These are phyloP conservation scores for Carex pumila DNA, from an alignment of 176 grass and related monocot genomes.

Conservation along the genomic window DNA sequence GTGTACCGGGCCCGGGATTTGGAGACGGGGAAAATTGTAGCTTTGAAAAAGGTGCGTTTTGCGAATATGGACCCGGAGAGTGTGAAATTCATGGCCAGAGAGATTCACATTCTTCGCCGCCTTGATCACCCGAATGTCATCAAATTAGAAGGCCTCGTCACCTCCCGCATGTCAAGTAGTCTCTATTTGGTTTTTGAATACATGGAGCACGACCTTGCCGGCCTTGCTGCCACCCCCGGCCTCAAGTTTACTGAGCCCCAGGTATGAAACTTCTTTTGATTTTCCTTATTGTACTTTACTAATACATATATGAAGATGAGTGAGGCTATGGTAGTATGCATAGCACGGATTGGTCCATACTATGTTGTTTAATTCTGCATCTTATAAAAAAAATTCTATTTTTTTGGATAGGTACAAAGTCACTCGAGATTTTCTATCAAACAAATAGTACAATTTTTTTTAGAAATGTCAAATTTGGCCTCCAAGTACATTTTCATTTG, in stretches of 20 bases:
- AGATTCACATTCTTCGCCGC: constrained; percentile 92
- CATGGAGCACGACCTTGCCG: constrained; percentile 94
- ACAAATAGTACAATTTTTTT: too few relatives aligned
- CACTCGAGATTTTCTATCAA: too few relatives aligned
- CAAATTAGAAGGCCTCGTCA: constrained; percentile 94
- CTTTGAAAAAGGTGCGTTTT: constrained; percentile 96
- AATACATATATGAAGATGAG: too few relatives aligned
- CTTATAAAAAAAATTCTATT: too few relatives aligned
- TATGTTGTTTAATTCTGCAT: too few relatives aligned
- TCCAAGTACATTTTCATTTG: too few relatives aligned
- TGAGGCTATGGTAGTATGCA: too few relatives aligned
- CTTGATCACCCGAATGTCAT: constrained; percentile 92
- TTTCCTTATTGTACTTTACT: too few relatives aligned
- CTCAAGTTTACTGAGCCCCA: constrained; percentile 89
- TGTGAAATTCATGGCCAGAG: constrained; percentile 96
- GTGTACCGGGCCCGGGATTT: constrained; percentile 97
- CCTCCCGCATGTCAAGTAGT: constrained; percentile 81
- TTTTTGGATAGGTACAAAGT: too few relatives aligned
- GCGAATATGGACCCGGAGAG: constrained; percentile 92
- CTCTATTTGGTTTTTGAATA: constrained; percentile 98
- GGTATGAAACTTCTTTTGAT: constrained; percentile 15
- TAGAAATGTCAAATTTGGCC: too few relatives aligned
- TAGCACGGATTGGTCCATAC: too few relatives aligned
- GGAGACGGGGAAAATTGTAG: constrained; percentile 83
- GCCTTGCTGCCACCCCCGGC: constrained; percentile 82